Percentiles rank a stretch among this genome's conserved stretches.
Evolutionary conservation across 148 eudicot species (phyloP).

Genomic region (Cornus florida): DNA sequence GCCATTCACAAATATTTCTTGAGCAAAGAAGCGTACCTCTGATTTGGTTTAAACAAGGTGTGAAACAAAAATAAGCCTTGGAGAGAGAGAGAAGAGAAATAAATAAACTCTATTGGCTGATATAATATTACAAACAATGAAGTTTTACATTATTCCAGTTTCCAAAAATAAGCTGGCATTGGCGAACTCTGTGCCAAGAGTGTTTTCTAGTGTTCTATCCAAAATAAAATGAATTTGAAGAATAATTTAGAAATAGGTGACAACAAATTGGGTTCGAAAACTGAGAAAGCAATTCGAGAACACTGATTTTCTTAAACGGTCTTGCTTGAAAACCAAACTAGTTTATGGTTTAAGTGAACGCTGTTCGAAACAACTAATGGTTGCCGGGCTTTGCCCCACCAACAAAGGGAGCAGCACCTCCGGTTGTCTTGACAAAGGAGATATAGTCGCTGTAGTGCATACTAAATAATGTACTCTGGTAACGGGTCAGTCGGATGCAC

Average conservation of each 20-base stretch:
- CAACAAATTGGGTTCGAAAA: conserved; percentile 10
- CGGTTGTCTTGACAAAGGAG: conserved; percentile 53
- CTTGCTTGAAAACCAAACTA: conserved; percentile 11
- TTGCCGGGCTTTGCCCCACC: conserved; percentile 50
- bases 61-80: too few relatives aligned
- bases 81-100: too few relatives aligned
- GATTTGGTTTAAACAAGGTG: too few relatives aligned
- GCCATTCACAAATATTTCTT: too few relatives aligned
- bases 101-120: too few relatives aligned
- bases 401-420: conserved; percentile 62
- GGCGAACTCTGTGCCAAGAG: not conserved
- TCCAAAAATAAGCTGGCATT: not conserved
- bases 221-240: conserved; percentile 14
- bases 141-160: not conserved
- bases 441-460: conserved; percentile 74
- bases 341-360: conserved; percentile 2
- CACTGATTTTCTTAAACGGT: conserved; percentile 11
- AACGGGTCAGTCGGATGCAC: conserved; percentile 68
- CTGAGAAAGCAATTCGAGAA: conserved; percentile 13
- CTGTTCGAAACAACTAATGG: conserved; percentile 13
- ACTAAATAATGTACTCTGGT: conserved; percentile 80
- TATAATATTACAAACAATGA: not conserved
- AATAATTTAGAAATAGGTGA: conserved; percentile 5
- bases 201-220: conserved; percentile 7
- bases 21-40: too few relatives aligned